Evolutionary conservation across 805 yeast genomes (phyloP).

Genomic region (Brettanomyces bruxellensis): DNA sequence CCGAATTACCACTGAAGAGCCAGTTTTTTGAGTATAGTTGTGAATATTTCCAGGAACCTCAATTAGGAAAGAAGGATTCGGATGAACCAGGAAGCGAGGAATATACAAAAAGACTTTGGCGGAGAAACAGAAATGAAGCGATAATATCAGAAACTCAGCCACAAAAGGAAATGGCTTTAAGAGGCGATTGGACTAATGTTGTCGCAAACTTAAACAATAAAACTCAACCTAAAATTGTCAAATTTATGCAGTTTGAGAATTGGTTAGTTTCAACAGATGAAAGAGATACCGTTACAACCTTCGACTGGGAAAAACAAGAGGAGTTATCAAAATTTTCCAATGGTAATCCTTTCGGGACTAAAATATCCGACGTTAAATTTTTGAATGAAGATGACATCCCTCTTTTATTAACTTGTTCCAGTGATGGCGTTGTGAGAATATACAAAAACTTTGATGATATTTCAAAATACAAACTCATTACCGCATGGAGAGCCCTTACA

Average conservation of each 20-base stretch:
- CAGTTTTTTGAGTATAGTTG: slow-evolving; percentile 67
- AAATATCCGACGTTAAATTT: slow-evolving; percentile 77
- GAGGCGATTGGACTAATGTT: slow-evolving; percentile 77
- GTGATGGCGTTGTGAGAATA: slow-evolving; percentile 89
- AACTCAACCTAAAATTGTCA: slow-evolving; percentile 70
- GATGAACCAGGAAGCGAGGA: slow-evolving; percentile 92
- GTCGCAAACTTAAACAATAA: slow-evolving; percentile 53
- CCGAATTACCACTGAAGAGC: slow-evolving; percentile 47
- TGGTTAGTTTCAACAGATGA: slow-evolving; percentile 75
- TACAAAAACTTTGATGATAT: slow-evolving; percentile 64
- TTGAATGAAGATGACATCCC: slow-evolving; percentile 91
- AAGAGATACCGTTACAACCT: slow-evolving; percentile 71
- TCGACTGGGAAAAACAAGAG: slow-evolving; percentile 73
- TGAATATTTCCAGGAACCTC: slow-evolving; percentile 96
- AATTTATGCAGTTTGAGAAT: slow-evolving; percentile 87
- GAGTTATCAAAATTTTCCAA: slow-evolving; percentile 65
- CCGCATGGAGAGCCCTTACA: slow-evolving; percentile 90
- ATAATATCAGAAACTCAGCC: slow-evolving; percentile 85
- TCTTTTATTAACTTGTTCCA: slow-evolving; percentile 75
- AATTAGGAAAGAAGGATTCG: slow-evolving; percentile 71
- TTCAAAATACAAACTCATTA: slow-evolving; percentile 50
- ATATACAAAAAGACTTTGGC: slow-evolving; percentile 76
- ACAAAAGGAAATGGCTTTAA: slow-evolving; percentile 72
- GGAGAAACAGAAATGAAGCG: slow-evolving; percentile 79
- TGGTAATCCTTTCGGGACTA: slow-evolving; percentile 80